A percentile compares a stretch with the other conserved stretches of the same genome.
These are phyloP conservation scores for Aspergillus bombycis DNA, from an alignment of 2,329 filamentous ascomycete species.

Conservation along the genomic window DNA sequence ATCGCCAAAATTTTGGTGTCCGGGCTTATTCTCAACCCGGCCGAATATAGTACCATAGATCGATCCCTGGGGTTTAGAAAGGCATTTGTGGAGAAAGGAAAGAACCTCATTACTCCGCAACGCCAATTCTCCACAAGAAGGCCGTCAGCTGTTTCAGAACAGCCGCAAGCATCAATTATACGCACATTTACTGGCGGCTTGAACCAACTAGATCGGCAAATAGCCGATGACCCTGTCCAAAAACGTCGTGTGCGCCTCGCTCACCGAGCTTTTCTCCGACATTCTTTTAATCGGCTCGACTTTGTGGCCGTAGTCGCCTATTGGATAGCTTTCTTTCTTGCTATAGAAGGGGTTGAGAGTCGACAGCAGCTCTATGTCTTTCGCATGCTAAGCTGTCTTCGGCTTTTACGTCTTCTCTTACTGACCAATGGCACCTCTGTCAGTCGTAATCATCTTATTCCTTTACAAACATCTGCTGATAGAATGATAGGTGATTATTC, in stretches of 20 bases:
- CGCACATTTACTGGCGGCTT: constrained; percentile 76
- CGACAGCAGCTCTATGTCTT: constrained; percentile 81
- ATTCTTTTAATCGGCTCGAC: constrained; percentile 94
- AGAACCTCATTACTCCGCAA: constrained; percentile 79
- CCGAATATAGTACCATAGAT: constrained; percentile 90
- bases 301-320: constrained; percentile 94
- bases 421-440: constrained; percentile 92
- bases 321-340: constrained; percentile 84
- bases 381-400: constrained; percentile 92
- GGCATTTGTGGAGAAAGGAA: constrained; percentile 75
- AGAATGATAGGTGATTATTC: constrained; percentile 73
- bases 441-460: constrained; percentile 39
- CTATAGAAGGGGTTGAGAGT: constrained; percentile 69
- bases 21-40: constrained; percentile 85
- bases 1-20: constrained; percentile 86
- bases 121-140: constrained; percentile 68
- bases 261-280: constrained; percentile 86
- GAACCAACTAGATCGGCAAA: constrained; percentile 62
- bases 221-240: constrained; percentile 67
- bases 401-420: constrained; percentile 86
- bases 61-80: constrained; percentile 73
- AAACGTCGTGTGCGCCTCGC: constrained; percentile 85
- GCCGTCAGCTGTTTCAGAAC: constrained; percentile 45
- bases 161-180: constrained; percentile 61
- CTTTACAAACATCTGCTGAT: constrained; percentile 16